Evolutionary conservation across 805 yeast genomes (phyloP), one percentile per base, ranked within the genome.

Genomic region (Priceomyces melissophilus): DNA sequence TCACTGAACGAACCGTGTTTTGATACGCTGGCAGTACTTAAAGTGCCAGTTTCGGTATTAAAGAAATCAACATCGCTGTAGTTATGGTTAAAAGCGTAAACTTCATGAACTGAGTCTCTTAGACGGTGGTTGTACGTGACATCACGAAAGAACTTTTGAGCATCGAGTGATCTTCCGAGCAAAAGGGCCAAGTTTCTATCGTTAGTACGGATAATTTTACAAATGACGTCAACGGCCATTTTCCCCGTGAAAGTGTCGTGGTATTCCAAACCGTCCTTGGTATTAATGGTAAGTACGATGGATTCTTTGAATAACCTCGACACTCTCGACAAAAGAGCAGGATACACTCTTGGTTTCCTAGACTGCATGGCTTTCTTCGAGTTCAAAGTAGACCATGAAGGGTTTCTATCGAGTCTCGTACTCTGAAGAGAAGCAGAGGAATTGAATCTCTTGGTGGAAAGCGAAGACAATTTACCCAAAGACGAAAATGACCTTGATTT

Each of bases 221-320:
- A 83, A 44, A 93, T 81, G n/a, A 82, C 76, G 60, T 89, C 96
- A 25, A 93, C 96, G 1, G 98, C 96, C 62, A 87, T 93, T 15
- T 87, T 73, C 27, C 99, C 99, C 0, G 96, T 84, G 56, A 93
- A 93, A 0, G 97, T 83, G 57, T 90, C 95, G 57, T 95, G 84
- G 63, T 89, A 91, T 46, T 88, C 84, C 50, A 90, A 74, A 12
- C 96, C 96, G 65, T 90, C 91, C 57, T 91, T 93, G 57, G 84
- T 84, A 48, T 87, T 80, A 44, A 88, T 87, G 2, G 89, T 85
- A 10, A 86, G 58, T 15, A 78, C 78, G 25, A 89, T 75, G 15
- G 80, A 68, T 44, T 83, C 87, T 48, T 81, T 78, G 61, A 91
- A 88, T 16, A 79, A 75, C 15, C 73, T 76, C 1, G 97, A 96